A percentile compares a stretch with the other conserved stretches of the same genome.
phyloP scores from a whole-genome alignment of 768 basidiomycete genomes.

The Lactarius pseudohatsudake region DNA sequence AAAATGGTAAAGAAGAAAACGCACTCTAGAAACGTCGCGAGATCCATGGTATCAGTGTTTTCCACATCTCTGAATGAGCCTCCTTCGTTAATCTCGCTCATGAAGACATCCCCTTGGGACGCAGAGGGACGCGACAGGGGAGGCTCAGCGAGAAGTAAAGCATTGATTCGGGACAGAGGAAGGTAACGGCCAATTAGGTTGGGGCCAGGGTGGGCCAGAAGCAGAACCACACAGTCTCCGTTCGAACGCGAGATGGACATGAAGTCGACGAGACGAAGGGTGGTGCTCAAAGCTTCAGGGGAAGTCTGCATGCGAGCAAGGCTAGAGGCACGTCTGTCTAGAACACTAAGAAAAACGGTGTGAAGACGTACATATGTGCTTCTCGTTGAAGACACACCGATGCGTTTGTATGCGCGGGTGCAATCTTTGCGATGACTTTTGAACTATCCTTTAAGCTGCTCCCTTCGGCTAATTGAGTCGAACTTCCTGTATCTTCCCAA shows the following conservation, averaged over 20 bases:
- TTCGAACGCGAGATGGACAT: slow-evolving; percentile 63
- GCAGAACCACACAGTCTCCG: slow-evolving; percentile 69
- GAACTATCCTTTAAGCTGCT: slow-evolving; percentile 69
- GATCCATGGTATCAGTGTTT: slow-evolving; percentile 69
- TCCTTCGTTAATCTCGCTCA: slow-evolving; percentile 49
- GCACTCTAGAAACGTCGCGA: slow-evolving; percentile 74
- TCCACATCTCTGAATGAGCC: slow-evolving; percentile 53
- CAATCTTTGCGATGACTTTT: slow-evolving; percentile 70
- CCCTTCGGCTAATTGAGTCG: slow-evolving; percentile 68
- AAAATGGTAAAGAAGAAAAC: slow-evolving; percentile 30
- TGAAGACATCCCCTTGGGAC: slow-evolving; percentile 50
- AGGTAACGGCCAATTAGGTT: slow-evolving; percentile 73
- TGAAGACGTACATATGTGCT: slow-evolving; percentile 56
- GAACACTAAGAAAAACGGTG: not conserved
- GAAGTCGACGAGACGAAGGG: slow-evolving; percentile 61
- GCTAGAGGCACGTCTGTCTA: slow-evolving; percentile 35
- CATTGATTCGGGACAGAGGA: slow-evolving; percentile 63
- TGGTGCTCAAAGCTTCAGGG: slow-evolving; percentile 52
- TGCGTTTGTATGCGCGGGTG: slow-evolving; percentile 67
- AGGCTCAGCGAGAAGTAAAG: slow-evolving; percentile 58
- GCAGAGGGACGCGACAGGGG: slow-evolving; percentile 43
- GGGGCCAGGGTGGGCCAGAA: slow-evolving; percentile 66
- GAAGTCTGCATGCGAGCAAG: slow-evolving; percentile 50
- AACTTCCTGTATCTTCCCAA: slow-evolving; percentile 75
- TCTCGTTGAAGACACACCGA: slow-evolving; percentile 73